A percentile compares a stretch with the other conserved stretches of the same genome.
phyloP scores from a whole-genome alignment of 1,139 yeast species.

The Spathaspora sp. region DNA sequence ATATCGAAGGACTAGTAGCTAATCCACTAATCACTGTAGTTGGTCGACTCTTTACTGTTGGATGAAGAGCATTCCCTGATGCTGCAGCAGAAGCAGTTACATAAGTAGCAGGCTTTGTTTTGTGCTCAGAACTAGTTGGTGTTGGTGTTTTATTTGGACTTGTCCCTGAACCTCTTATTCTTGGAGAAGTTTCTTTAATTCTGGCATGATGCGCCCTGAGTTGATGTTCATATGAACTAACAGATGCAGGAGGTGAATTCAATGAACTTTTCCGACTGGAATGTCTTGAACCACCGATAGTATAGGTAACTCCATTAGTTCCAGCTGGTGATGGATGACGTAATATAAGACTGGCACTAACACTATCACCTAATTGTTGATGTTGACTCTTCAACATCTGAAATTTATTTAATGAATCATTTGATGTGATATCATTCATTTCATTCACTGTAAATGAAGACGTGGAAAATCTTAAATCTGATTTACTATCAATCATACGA shows the following conservation, averaged over 20 bases:
- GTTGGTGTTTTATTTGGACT: conserved; percentile 14
- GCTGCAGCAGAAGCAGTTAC: background rate
- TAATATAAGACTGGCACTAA: conserved; percentile 44
- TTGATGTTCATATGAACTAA: conserved; percentile 11
- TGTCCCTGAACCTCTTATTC: conserved; percentile 15
- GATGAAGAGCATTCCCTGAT: conserved; percentile 15
- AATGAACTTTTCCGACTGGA: conserved; percentile 36
- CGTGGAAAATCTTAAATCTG: conserved; percentile 42
- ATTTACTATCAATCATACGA: conserved; percentile 70
- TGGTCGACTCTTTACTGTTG: conserved; percentile 14
- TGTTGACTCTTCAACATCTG: conserved; percentile 42
- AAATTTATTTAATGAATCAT: conserved; percentile 37
- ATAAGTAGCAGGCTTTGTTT: conserved; percentile 16
- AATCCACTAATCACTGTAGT: conserved; percentile 25
- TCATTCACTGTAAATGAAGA: conserved; percentile 5
- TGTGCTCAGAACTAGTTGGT: conserved; percentile 20
- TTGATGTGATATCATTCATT: conserved; percentile 3
- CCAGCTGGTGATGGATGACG: conserved; percentile 15
- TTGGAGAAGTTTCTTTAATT: conserved; percentile 32
- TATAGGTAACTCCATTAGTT: background rate
- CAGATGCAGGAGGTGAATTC: conserved; percentile 23
- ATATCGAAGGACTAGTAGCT: conserved; percentile 40
- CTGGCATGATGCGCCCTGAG: conserved; percentile 27
- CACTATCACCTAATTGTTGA: conserved; percentile 52
- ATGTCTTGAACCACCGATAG: conserved; percentile 15